Percentiles rank a stretch among this genome's conserved stretches.
These are phyloP conservation scores for Skeletonema menzelii DNA, from an alignment of 108 stramenopile genomes.

Conservation along the genomic window DNA sequence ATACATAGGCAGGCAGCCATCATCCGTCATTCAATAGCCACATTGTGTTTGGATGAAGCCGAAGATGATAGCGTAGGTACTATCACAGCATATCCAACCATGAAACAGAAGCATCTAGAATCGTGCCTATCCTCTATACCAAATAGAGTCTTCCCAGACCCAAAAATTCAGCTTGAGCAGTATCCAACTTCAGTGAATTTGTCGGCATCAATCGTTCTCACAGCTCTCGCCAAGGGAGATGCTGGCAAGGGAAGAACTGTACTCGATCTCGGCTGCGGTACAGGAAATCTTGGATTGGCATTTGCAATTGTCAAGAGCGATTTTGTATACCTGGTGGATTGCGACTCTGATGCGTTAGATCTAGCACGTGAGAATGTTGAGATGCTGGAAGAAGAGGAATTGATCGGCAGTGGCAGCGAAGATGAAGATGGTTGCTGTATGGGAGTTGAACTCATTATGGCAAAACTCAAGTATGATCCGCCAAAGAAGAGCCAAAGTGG, in stretches of 20 bases:
- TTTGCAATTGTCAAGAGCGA: slow-evolving; percentile 73
- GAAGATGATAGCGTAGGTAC: no score
- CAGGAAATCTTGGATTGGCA: slow-evolving; percentile 87
- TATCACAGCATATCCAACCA: background rate
- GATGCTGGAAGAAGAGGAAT: slow-evolving; percentile 36
- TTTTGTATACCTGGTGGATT: slow-evolving; percentile 77
- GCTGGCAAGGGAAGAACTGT: slow-evolving; percentile 62
- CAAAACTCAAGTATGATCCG: slow-evolving; percentile 44
- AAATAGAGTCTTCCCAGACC: slow-evolving; percentile 48
- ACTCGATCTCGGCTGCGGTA: slow-evolving; percentile 94
- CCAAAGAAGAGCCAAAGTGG: slow-evolving; percentile 6
- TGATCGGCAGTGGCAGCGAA: slow-evolving; percentile 20
- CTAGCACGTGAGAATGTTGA: slow-evolving; percentile 69
- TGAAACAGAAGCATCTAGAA: slow-evolving; percentile 85
- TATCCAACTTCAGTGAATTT: slow-evolving; percentile 88
- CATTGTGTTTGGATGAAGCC: no score
- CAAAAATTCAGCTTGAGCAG: slow-evolving; percentile 85
- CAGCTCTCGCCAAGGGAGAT: slow-evolving; percentile 67
- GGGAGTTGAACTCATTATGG: slow-evolving; percentile 44
- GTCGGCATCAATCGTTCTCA: slow-evolving; percentile 73
- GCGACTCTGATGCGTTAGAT: slow-evolving; percentile 79
- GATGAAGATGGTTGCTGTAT: slow-evolving; percentile 29
- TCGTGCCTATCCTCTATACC: slow-evolving; percentile 79
- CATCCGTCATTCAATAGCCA: no score
- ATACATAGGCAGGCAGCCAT: no score